Conservation (phyloP, 257 asterid genomes). For the Capsicum rhomboideum region DNA sequence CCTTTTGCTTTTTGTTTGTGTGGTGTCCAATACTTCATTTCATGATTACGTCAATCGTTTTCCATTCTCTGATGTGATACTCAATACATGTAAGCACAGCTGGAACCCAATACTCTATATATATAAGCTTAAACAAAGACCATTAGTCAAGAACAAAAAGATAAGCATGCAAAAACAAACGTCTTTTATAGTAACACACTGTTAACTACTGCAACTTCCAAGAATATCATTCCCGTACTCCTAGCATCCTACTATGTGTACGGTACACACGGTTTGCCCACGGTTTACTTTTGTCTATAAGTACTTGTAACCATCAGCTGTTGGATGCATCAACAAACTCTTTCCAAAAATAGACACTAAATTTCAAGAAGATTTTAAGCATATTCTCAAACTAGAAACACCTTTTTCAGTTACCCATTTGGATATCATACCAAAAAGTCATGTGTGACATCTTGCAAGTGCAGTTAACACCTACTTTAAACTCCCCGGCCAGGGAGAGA, state of each 20-base stretch:
- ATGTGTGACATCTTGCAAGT: not conserved
- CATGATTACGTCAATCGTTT: not conserved
- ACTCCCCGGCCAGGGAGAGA: not conserved
- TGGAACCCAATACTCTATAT: not conserved
- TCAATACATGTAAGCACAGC: not conserved
- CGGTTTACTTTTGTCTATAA: not conserved
- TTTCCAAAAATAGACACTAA: not conserved
- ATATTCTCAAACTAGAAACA: not conserved
- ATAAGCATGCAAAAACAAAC: not conserved
- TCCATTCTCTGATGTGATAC: not conserved
- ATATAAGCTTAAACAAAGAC: not conserved
- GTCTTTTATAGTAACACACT: not conserved
- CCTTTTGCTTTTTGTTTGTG: not conserved
- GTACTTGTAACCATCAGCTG: not conserved
- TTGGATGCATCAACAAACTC: not conserved
- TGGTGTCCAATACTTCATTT: not conserved
- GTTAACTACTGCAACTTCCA: too few relatives aligned
- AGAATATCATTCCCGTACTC: not conserved
- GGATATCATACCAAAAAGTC: not conserved
- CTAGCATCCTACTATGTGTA: not conserved
- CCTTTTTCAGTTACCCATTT: too few relatives aligned
- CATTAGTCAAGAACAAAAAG: not conserved
- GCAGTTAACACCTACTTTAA: not conserved
- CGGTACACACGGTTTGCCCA: not conserved
- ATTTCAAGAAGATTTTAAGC: not conserved